A percentile compares a stretch with the other conserved stretches of the same genome.
These are phyloP conservation scores for Fusarium sp. DNA, from an alignment of 2,329 filamentous ascomycete species.

Conservation along the genomic window DNA sequence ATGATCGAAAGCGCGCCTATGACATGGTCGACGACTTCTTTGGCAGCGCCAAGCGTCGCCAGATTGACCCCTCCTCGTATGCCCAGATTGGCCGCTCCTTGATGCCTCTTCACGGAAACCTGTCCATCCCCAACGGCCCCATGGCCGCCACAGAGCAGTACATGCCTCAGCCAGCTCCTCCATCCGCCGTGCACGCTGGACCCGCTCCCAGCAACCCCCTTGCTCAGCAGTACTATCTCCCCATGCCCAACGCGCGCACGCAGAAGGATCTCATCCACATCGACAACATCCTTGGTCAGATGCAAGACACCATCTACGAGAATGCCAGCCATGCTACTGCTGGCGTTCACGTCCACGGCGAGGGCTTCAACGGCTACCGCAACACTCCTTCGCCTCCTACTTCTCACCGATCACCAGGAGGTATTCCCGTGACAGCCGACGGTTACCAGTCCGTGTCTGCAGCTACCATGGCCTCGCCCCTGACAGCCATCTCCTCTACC, in stretches of 20 bases:
- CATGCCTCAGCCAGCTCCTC: conserved; percentile 57
- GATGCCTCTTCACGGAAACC: conserved; percentile 81
- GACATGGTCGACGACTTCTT: conserved; percentile 96
- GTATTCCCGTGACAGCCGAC: conserved; percentile 51
- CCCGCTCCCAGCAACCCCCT: conserved; percentile 64
- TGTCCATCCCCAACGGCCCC: conserved; percentile 68
- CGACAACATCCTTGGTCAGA: conserved; percentile 94
- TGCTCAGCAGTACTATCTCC: conserved; percentile 84
- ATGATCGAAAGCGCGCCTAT: conserved; percentile 84
- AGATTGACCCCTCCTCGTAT: conserved; percentile 91
- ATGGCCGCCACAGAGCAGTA: conserved; percentile 64
- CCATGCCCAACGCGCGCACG: conserved; percentile 88
- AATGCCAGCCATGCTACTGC: conserved; percentile 85
- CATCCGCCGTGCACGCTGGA: conserved; percentile 66
- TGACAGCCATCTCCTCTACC: conserved; percentile 69
- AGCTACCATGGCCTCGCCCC: conserved; percentile 71
- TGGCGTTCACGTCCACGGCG: conserved; percentile 80
- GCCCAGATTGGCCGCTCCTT: conserved; percentile 90
- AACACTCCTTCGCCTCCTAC: conserved; percentile 66
- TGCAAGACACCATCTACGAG: conserved; percentile 96
- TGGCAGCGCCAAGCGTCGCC: conserved; percentile 88
- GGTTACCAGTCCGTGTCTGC: conserved; percentile 59
- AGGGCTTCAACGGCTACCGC: conserved; percentile 69
- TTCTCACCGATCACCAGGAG: conserved; percentile 52
- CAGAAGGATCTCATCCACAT: conserved; percentile 95